Conservation (phyloP, 75 land plant species). For the Selaginella tamariscina region DNA sequence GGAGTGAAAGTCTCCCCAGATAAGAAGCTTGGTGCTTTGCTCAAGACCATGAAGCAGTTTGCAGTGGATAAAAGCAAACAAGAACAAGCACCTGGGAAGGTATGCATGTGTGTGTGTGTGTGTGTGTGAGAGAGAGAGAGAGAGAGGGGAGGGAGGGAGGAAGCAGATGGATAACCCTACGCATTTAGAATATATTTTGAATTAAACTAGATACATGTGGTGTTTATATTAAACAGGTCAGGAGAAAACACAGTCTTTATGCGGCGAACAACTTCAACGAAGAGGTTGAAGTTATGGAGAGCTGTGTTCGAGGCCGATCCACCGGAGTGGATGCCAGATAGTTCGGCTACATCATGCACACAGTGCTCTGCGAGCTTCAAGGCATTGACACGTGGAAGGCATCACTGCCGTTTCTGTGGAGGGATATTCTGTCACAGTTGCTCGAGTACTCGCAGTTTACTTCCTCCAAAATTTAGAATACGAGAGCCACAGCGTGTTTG, state of each 20-base stretch:
- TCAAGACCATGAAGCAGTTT: neutral
- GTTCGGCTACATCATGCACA: constrained; percentile 44
- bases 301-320: constrained; percentile 67
- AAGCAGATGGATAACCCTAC: too few relatives aligned
- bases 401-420: constrained; percentile 84
- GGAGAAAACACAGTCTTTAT: neutral
- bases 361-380: constrained; percentile 58
- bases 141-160: too few relatives aligned
- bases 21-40: neutral
- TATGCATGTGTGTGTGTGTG: too few relatives aligned
- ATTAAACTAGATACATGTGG: too few relatives aligned
- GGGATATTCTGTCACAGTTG: constrained; percentile 64
- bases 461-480: constrained; percentile 69
- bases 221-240: neutral
- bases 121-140: too few relatives aligned
- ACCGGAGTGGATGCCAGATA: constrained; percentile 85
- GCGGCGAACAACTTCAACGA: neutral
- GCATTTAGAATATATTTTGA: too few relatives aligned
- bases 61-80: neutral
- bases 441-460: constrained; percentile 55
- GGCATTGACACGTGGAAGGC: constrained; percentile 52
- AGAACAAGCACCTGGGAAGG: too few relatives aligned
- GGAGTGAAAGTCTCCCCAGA: neutral
- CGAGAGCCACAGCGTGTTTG: constrained; percentile 75
- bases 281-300: neutral